Percentiles rank a stretch among this genome's conserved stretches.
Evolutionary conservation across 2,329 filamentous ascomycete genomes (phyloP).

Genomic region (Colletotrichum musicola): DNA sequence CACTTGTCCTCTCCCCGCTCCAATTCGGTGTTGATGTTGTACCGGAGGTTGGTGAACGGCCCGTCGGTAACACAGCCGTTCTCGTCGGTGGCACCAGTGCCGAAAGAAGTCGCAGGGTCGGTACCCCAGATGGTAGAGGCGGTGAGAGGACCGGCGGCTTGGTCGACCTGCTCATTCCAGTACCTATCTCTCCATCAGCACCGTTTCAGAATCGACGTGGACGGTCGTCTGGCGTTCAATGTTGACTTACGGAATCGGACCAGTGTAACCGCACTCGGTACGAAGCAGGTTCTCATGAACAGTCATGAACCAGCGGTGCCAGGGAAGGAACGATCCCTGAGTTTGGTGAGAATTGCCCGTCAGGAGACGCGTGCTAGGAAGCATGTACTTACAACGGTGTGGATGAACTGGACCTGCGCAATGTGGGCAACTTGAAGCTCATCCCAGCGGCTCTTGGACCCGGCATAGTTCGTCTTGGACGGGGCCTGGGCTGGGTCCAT

Average conservation of each 20-base stretch:
- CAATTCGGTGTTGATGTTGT: conserved; percentile 15
- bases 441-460: conserved; percentile 32
- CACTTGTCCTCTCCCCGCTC: conserved; percentile 12
- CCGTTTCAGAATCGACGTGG: not conserved
- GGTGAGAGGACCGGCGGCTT: conserved; percentile 20
- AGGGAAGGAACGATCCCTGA: conserved; percentile 48
- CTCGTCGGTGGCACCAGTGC: conserved; percentile 40
- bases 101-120: conserved; percentile 46
- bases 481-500: conserved; percentile 29
- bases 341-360: not conserved
- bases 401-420: conserved; percentile 33
- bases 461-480: conserved; percentile 22
- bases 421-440: conserved; percentile 34
- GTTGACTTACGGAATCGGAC: conserved; percentile 49
- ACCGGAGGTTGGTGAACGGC: conserved; percentile 39
- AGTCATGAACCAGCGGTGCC: conserved; percentile 50
- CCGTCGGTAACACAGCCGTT: conserved; percentile 43
- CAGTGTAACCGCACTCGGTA: conserved; percentile 48
- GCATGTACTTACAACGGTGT: conserved; percentile 26
- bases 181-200: conserved; percentile 2
- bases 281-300: conserved; percentile 48
- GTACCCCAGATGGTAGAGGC: conserved; percentile 47
- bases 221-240: not conserved
- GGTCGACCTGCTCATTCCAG: conserved; percentile 35
- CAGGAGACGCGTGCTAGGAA: not conserved